Conservation (phyloP, 495 filamentous ascomycete species). For the Penicilliopsis zonata region DNA sequence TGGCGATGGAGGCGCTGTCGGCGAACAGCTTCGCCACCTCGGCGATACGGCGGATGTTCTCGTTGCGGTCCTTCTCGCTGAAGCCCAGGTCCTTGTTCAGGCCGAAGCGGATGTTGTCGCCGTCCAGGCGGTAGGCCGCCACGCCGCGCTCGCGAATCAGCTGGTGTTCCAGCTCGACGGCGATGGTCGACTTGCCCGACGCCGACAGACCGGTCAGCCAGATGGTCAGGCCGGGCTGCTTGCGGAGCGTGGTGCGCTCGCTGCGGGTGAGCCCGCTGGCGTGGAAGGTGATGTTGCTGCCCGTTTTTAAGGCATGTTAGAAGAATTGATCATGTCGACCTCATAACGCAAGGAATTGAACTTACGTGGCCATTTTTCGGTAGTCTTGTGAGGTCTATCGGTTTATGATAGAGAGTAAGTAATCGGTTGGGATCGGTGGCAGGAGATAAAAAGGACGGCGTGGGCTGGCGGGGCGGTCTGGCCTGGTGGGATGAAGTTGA, state of each 20-base stretch:
- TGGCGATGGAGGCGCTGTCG: constrained; percentile 71
- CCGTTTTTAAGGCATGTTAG: background rate
- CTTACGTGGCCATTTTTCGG: constrained; percentile 35
- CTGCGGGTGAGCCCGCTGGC: constrained; percentile 69
- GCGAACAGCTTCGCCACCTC: constrained; percentile 97
- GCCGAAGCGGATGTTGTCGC: constrained; percentile 97
- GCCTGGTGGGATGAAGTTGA: too few species aligned
- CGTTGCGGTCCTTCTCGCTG: constrained; percentile 81
- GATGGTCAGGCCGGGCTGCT: constrained; percentile 84
- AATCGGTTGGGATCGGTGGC: background rate
- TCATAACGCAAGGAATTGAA: constrained; percentile 4
- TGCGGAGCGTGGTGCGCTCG: constrained; percentile 69
- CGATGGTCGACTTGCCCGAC: constrained; percentile 92
- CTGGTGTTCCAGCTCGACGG: constrained; percentile 90
- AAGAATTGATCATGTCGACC: too few species aligned
- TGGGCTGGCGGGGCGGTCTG: background rate
- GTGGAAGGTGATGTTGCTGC: constrained; percentile 98
- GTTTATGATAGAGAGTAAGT: background rate
- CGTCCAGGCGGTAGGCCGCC: constrained; percentile 85
- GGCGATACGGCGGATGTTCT: constrained; percentile 93
- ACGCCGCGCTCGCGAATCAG: constrained; percentile 63
- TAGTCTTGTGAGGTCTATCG: constrained; percentile 1
- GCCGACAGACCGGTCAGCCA: constrained; percentile 97
- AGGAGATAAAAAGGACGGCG: constrained; percentile 1
- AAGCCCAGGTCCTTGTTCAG: constrained; percentile 96